A percentile compares a stretch with the other conserved stretches of the same genome.
Conservation (phyloP, 225 moss, liverwort and hornwort genomes). For the Physcomitrellopsis africana region DNA sequence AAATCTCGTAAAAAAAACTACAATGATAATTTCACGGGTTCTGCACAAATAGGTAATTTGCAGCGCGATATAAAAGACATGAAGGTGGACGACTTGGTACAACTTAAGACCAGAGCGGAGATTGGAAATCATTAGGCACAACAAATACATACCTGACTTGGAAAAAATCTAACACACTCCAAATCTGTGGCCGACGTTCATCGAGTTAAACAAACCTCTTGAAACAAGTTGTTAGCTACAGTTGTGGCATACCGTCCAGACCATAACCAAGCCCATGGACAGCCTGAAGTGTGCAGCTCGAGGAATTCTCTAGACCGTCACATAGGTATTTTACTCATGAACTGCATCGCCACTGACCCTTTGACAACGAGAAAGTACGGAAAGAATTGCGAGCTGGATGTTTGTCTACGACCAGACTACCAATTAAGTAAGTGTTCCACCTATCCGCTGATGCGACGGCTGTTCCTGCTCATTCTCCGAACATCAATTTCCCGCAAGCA, state of each 20-base stretch:
- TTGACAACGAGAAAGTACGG: neutral
- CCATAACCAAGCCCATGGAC: neutral
- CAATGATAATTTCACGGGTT: neutral
- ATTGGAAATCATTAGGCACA: neutral
- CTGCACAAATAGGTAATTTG: neutral
- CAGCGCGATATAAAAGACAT: neutral
- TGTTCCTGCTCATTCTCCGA: conserved; percentile 3
- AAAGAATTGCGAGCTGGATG: neutral
- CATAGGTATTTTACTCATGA: neutral
- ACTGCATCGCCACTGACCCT: neutral
- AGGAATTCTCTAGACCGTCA: neutral
- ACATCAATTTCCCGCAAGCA: too few species aligned
- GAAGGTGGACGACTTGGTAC: conserved; percentile 6
- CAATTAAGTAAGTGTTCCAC: neutral
- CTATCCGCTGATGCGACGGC: neutral
- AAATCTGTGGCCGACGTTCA: conserved; percentile 24
- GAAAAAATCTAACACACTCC: conserved; percentile 22
- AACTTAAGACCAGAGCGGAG: neutral
- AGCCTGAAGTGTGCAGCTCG: neutral
- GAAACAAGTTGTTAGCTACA: conserved; percentile 20
- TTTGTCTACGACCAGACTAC: neutral
- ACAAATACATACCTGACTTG: conserved; percentile 28
- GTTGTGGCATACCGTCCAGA: conserved; percentile 5
- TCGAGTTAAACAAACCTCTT: conserved; percentile 3
- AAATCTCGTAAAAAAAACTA: neutral